Base-by-base conservation (phyloP, 805 yeast genomes). In the Ogataea henricii region DNA sequence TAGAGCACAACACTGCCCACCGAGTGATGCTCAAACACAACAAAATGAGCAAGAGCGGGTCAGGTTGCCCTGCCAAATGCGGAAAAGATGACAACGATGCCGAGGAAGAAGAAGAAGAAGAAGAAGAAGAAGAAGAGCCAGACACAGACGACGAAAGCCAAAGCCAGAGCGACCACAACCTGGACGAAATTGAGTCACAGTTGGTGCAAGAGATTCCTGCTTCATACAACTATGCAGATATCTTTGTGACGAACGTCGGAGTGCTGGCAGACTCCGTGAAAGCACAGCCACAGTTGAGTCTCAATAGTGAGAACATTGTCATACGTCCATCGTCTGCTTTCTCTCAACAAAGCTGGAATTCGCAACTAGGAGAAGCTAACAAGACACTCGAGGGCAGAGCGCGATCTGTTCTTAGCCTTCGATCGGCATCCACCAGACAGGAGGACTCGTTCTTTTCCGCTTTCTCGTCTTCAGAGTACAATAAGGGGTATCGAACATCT, bases 201-300 rank as follows among this genome's bases (percentile, higher is more conserved):
- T 20, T 40, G 12, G 25, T 22, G 7, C 40, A 45, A 14, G 45
- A 45, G 6, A 27, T n/a, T 22, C 30, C 18, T 9, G 34, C 23
- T 8, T 9, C 37, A 7, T 40, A 16, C 22, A 22, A 23, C 10
- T 34, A 16, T 9, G 6, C 27, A 3, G 53, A 51, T 16, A 43
- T 53, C 2, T 30, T 53, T 6, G 50, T 58, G 38, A 59, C 64
- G 2, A 46, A 46, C 5, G 13, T 46, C 2, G 64, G 62, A 3
- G 45, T 59, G 1, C 29, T 58, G n/a, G 42, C 62, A 4, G 58
- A 59, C 20, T 53, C 61, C 1, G 36, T 48, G 34, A 59, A 59
- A 33, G 46, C 59, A 2, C 47, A 45, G 14, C 61, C 63, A 3
- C 45, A 47, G 23, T 22, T 53, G 8, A 44, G 56, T 14, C n/a